These are phyloP conservation scores for Massarina eburnea DNA, from an alignment of 2,329 filamentous ascomycete species.

Conservation along the genomic window DNA sequence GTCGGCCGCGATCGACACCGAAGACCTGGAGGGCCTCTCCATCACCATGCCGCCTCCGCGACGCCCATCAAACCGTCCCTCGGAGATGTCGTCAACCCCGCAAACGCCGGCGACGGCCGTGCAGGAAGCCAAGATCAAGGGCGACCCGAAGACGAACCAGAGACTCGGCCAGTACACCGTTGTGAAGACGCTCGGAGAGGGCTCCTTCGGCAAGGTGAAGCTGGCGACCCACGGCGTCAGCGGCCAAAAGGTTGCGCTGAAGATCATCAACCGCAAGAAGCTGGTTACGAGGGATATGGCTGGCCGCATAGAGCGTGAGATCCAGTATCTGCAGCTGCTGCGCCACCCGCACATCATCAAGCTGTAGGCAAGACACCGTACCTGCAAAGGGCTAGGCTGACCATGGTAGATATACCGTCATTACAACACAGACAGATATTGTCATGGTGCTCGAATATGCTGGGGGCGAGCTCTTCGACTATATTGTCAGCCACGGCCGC, in stretches of 20 bases:
- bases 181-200: constrained; percentile 87
- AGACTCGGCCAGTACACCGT: constrained; percentile 91
- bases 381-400: constrained; percentile 6
- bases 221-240: constrained; percentile 90
- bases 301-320: constrained; percentile 94
- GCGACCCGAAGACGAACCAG: constrained; percentile 68
- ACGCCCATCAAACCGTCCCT: constrained; percentile 45
- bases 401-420: constrained; percentile 85
- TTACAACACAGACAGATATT: constrained; percentile 91
- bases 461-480: constrained; percentile 94
- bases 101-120: constrained; percentile 25
- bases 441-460: constrained; percentile 99
- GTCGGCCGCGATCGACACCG: constrained; percentile 66
- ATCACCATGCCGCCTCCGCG: constrained; percentile 71
- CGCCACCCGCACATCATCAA: constrained; percentile 99
- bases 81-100: constrained; percentile 39
- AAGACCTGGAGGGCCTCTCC: constrained; percentile 67
- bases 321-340: constrained; percentile 93
- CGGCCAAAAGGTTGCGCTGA: constrained; percentile 92
- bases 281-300: constrained; percentile 98
- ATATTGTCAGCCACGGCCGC: constrained; percentile 91
- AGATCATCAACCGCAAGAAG: constrained; percentile 96
- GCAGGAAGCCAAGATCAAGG: constrained; percentile 44
- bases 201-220: constrained; percentile 98
- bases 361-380: constrained; percentile 76